Conservation (phyloP, 352 stramenopile genomes). For the Pythium rhizo-oryzae region DNA sequence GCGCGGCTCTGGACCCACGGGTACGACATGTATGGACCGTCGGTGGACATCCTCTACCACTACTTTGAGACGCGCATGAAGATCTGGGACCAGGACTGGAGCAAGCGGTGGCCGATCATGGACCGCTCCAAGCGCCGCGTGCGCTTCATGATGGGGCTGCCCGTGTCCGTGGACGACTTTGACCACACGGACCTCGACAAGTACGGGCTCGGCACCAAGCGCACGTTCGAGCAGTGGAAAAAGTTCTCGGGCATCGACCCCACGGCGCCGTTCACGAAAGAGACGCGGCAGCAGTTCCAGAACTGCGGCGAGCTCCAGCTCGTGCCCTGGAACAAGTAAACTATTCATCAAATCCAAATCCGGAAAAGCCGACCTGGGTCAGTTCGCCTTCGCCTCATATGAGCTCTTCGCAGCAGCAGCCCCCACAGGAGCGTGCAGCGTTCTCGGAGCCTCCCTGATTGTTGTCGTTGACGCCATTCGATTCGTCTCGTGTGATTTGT, state of each 20-base stretch:
- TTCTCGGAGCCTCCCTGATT: no score
- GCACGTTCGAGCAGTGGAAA: constrained; percentile 76
- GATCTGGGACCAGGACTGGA: constrained; percentile 78
- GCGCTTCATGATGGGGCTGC: constrained; percentile 54
- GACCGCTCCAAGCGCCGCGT: constrained; percentile 69
- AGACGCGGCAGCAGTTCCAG: constrained; percentile 55
- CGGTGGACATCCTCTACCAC: constrained; percentile 70
- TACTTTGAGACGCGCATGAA: constrained; percentile 79
- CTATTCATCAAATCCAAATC: no score
- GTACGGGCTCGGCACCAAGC: constrained; percentile 69
- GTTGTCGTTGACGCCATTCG: no score
- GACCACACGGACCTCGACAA: constrained; percentile 70
- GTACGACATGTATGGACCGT: constrained; percentile 81
- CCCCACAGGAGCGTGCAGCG: no score
- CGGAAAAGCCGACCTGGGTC: no score
- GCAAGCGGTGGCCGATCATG: constrained; percentile 54
- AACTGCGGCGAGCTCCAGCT: constrained; percentile 71
- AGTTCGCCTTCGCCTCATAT: no score
- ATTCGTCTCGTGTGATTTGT: no score
- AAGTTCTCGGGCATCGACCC: constrained; percentile 83
- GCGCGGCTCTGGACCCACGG: constrained; percentile 58
- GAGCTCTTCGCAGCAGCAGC: no score
- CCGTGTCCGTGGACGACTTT: constrained; percentile 65
- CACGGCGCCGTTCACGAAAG: constrained; percentile 46
- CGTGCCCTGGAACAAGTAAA: constrained; percentile 43